Percentiles rank a stretch among this genome's conserved stretches.
Evolutionary conservation across 352 stramenopile genomes (phyloP).

Genomic region (Globisporangium cystogenes): DNA sequence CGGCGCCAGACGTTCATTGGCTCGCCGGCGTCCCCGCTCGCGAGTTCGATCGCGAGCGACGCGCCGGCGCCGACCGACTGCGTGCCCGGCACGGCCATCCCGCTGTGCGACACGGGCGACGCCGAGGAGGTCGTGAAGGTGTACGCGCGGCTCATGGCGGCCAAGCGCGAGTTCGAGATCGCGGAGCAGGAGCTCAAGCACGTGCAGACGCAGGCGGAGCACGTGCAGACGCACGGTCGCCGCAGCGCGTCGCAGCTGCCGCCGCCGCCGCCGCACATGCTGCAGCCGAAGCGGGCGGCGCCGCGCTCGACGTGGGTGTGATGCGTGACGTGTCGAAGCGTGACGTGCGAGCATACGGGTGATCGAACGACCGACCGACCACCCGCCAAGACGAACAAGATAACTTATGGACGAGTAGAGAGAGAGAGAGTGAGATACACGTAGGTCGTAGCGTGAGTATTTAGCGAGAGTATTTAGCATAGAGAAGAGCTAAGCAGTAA

Average conservation of each 20-base stretch:
- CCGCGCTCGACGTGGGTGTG: slow-evolving; percentile 11
- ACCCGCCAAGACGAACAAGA: slow-evolving; percentile 1
- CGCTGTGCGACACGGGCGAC: slow-evolving; percentile 12
- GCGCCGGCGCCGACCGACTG: slow-evolving; percentile 5
- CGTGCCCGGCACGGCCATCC: slow-evolving; percentile 11
- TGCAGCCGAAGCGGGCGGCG: slow-evolving; percentile 5
- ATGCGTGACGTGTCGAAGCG: background rate
- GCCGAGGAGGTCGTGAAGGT: slow-evolving; percentile 16
- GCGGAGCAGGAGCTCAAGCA: slow-evolving; percentile 15
- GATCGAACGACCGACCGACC: too few relatives aligned
- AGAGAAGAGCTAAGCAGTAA: slow-evolving; percentile 11
- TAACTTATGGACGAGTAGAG: slow-evolving; percentile 2
- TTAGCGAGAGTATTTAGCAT: slow-evolving; percentile 16
- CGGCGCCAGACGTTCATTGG: slow-evolving; percentile 13
- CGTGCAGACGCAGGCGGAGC: slow-evolving; percentile 12
- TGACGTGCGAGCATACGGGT: background rate
- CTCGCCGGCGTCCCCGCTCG: slow-evolving; percentile 6
- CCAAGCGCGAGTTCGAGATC: slow-evolving; percentile 15
- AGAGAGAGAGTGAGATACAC: background rate
- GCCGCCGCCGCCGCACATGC: slow-evolving; percentile 4
- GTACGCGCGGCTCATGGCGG: slow-evolving; percentile 14
- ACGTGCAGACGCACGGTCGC: slow-evolving; percentile 8
- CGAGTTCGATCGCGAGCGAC: slow-evolving; percentile 9
- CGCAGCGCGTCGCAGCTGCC: slow-evolving; percentile 11
- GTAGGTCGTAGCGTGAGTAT: slow-evolving; percentile 8